Conservation (phyloP, 164 flowering plant species). For the Aristolochia contorta region DNA sequence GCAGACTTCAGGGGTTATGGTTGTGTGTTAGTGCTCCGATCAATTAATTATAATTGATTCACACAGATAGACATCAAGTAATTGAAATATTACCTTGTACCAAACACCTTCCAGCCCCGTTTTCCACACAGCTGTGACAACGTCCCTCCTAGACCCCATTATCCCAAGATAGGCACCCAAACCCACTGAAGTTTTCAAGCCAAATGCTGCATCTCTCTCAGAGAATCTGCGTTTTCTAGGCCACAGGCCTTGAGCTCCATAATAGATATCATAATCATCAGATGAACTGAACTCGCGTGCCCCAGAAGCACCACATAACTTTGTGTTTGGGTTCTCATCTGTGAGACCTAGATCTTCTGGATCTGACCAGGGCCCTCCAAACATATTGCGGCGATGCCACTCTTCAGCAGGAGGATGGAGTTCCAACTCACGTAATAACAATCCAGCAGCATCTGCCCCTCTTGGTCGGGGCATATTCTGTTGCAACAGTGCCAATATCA, state of each 20-base stretch:
- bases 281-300: slow-evolving; percentile 27
- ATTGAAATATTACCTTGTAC: slow-evolving; percentile 60
- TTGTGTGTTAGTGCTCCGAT: too few species aligned
- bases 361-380: slow-evolving; percentile 95
- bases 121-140: slow-evolving; percentile 91
- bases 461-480: slow-evolving; percentile 99
- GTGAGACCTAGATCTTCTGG: slow-evolving; percentile 49
- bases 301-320: slow-evolving; percentile 30
- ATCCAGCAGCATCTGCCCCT: slow-evolving; percentile 99
- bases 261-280: slow-evolving; percentile 35
- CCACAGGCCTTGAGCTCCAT: slow-evolving; percentile 72
- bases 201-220: slow-evolving; percentile 99
- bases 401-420: slow-evolving; percentile 99
- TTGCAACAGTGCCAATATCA: too few species aligned
- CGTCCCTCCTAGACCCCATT: slow-evolving; percentile 99
- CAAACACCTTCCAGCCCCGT: slow-evolving; percentile 96
- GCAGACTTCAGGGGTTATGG: too few species aligned
- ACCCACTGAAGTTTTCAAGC: slow-evolving; percentile 87
- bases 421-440: slow-evolving; percentile 91
- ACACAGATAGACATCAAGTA: neutral
- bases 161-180: slow-evolving; percentile 91
- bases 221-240: slow-evolving; percentile 95
- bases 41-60: neutral
- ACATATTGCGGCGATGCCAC: slow-evolving; percentile 94
- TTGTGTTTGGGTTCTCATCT: slow-evolving; percentile 38